These are phyloP conservation scores for Alternaria conjuncta DNA, from an alignment of 2,329 filamentous ascomycete species.

Conservation along the genomic window DNA sequence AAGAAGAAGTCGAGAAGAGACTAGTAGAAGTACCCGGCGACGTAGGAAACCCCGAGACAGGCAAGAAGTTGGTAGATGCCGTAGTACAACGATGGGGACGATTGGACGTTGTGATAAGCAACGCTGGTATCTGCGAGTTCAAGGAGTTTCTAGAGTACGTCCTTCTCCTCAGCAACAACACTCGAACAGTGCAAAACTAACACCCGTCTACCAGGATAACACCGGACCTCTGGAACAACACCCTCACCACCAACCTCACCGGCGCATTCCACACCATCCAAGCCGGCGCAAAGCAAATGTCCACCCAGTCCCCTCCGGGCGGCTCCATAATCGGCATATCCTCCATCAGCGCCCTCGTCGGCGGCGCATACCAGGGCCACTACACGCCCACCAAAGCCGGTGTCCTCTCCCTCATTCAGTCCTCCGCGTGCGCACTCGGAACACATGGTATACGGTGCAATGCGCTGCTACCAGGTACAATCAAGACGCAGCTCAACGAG, in stretches of 20 bases:
- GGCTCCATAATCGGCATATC: conserved; percentile 81
- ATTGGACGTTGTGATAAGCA: conserved; percentile 77
- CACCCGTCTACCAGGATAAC: conserved; percentile 60
- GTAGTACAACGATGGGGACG: conserved; percentile 67
- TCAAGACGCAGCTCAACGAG: conserved; percentile 84
- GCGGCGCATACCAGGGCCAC: conserved; percentile 79
- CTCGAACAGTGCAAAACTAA: not conserved
- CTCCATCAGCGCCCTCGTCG: conserved; percentile 76
- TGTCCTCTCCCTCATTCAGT: conserved; percentile 81
- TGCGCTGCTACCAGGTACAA: conserved; percentile 81
- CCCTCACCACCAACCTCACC: conserved; percentile 80
- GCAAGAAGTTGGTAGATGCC: conserved; percentile 68
- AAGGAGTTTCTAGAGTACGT: conserved; percentile 78
- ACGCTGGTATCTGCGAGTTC: conserved; percentile 89
- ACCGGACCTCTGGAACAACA: conserved; percentile 72
- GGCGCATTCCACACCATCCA: conserved; percentile 90
- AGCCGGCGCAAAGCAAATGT: conserved; percentile 85
- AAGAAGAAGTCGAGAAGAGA: conserved; percentile 44
- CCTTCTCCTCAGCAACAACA: not conserved
- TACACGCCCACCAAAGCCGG: conserved; percentile 89
- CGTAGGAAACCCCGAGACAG: conserved; percentile 76
- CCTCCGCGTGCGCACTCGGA: conserved; percentile 78
- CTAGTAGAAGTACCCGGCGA: conserved; percentile 77
- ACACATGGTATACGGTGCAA: conserved; percentile 81
- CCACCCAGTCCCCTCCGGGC: conserved; percentile 64